phyloP scores from a whole-genome alignment of 2,329 filamentous ascomycete species.

The Aspergillus niger region DNA sequence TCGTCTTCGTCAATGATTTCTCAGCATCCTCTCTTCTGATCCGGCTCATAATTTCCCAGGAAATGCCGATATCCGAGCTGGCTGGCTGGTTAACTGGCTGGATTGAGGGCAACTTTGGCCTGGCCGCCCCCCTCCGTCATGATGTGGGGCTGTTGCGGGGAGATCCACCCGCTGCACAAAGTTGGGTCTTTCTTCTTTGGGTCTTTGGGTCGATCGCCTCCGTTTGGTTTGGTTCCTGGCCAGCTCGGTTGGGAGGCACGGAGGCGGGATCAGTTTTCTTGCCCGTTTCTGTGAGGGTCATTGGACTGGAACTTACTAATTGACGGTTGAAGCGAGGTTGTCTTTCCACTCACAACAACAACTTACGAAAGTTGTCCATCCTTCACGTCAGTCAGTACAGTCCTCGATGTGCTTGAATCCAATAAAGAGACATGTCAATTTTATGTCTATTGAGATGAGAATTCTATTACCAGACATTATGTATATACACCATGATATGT shows the following conservation, averaged over 20 bases:
- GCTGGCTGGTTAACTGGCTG: neutral
- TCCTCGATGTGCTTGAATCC: neutral
- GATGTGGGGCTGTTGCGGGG: slow-evolving; percentile 29
- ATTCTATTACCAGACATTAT: neutral
- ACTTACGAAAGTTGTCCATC: too few relatives aligned
- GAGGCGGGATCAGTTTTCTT: neutral
- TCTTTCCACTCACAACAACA: too few relatives aligned
- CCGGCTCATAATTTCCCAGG: slow-evolving; percentile 1
- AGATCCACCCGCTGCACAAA: slow-evolving; percentile 15
- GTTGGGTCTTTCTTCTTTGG: neutral
- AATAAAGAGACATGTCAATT: neutral
- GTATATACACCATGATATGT: neutral
- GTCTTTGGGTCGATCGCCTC: neutral
- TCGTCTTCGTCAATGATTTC: neutral
- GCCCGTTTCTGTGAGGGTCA: neutral
- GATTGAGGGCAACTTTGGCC: too few relatives aligned
- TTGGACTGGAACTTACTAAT: too few relatives aligned
- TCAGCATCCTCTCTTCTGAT: neutral
- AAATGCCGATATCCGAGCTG: slow-evolving; percentile 18
- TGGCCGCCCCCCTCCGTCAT: neutral
- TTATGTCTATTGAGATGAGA: neutral
- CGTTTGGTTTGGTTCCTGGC: neutral
- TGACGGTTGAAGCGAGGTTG: too few relatives aligned
- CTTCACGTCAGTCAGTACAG: neutral
- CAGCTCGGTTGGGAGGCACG: neutral